Evolutionary conservation across 2,329 filamentous ascomycete species (phyloP), one percentile per base, ranked within the genome.

Genomic region (Gaeumannomyces sp.): DNA sequence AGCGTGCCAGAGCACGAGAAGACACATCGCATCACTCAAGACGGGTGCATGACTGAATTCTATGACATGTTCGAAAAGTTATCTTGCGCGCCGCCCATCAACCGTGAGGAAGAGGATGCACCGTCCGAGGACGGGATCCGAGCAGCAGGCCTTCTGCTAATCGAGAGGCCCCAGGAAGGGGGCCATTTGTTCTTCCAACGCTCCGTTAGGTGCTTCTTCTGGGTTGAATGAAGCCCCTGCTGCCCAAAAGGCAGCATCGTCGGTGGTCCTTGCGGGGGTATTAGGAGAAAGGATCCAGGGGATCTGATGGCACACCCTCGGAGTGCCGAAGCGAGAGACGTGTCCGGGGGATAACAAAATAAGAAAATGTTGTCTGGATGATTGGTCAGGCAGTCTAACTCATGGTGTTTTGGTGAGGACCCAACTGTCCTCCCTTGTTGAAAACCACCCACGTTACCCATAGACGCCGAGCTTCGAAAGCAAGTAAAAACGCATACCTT

Each of bases 131-230:
- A 29, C 16, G 16, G 28, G 69, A 70, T 68, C 73, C 68, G 68
- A 68, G 67, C 73, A 75, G 72, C 69, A 66, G 71, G 76, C 76
- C 76, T 78, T 78, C 77, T 77, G 67, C 45, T 71, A 68, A 65
- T 71, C 73, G 74, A 73, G 68, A 60, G 68, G 66, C 22, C 22
- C 71, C 70, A 68, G 31, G 66, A 66, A 59, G 58, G 69, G 66
- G 69, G 69, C 67, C 67, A 50, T 64, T 69, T 80, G 70, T 79
- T 90, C 81, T 92, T 75, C 89, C 89, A 91, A 89, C 87, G 89
- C 86, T 92, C 89, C 89, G 89, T 92, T 91, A 89, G 89, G 88
- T 79, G 82, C 84, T 81, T 79, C 83, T 85, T 84, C 85, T 89
- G 82, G 80, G 83, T 74, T 83, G 81, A 87, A 85, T 82, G 78